Percentiles rank a stretch among this genome's conserved stretches.
Conservation (phyloP, 2,329 filamentous ascomycete genomes). For the Colletotrichum falcatum region DNA sequence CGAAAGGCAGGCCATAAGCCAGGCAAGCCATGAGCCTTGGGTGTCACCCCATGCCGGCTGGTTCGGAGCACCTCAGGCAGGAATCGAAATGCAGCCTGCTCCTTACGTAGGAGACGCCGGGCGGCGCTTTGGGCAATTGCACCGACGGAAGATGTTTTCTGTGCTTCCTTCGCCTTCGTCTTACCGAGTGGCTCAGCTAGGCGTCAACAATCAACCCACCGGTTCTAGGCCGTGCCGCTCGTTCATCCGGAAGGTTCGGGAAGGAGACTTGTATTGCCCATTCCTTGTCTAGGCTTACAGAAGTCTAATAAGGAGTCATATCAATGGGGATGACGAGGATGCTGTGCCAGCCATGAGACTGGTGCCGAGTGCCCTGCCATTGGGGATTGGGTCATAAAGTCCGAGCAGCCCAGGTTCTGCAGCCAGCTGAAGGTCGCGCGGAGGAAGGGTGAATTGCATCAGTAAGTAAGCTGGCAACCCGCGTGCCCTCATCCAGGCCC, state of each 20-base stretch:
- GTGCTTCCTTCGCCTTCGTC: neutral
- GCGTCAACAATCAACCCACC: neutral
- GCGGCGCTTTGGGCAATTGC: neutral
- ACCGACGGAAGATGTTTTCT: conserved; percentile 4
- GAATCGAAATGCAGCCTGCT: neutral
- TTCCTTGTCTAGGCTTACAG: neutral
- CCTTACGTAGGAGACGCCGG: neutral
- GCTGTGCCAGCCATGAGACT: neutral
- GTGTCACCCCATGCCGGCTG: neutral
- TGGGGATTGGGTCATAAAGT: neutral
- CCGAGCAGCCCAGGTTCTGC: neutral
- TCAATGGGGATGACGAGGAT: conserved; percentile 7
- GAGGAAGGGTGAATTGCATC: neutral
- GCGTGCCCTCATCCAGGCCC: neutral
- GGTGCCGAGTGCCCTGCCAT: neutral
- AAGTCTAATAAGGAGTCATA: neutral
- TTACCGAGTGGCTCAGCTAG: neutral
- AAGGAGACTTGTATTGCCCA: neutral
- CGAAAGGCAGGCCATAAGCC: neutral
- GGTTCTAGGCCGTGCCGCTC: conserved; percentile 6
- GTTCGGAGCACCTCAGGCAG: neutral
- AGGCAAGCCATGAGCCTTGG: neutral
- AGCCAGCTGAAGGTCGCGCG: neutral
- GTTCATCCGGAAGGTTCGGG: conserved; percentile 19
- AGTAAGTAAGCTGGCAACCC: neutral